Conservation (phyloP, 306 rosid species). For the Fagus sylvatica region DNA sequence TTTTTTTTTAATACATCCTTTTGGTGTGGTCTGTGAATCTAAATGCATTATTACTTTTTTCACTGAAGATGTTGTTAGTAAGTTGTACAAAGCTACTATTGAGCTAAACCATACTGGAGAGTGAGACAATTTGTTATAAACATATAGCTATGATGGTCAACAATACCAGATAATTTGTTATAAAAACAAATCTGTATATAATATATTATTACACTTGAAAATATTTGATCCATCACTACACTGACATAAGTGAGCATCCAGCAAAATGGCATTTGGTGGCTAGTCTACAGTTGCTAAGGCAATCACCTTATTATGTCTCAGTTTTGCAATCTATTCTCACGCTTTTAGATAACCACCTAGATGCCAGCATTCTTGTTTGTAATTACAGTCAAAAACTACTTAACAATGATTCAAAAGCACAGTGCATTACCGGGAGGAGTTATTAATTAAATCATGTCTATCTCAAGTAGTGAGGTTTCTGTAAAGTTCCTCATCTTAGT, state of each 20-base stretch:
- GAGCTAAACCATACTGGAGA: neutral
- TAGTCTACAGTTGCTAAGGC: neutral
- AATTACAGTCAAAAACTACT: neutral
- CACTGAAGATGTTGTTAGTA: neutral
- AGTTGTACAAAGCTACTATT: neutral
- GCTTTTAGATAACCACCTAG: neutral
- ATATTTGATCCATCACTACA: neutral
- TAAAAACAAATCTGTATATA: neutral
- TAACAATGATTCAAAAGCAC: neutral
- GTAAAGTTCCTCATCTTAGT: neutral
- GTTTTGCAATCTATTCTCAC: neutral
- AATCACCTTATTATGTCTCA: neutral
- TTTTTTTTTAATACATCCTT: neutral
- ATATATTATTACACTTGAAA: neutral
- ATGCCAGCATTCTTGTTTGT: neutral
- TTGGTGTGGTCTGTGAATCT: neutral
- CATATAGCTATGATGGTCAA: neutral
- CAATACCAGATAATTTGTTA: neutral
- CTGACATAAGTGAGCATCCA: neutral
- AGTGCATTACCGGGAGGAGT: neutral
- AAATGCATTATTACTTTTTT: neutral
- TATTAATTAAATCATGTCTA: neutral
- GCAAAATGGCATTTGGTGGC: neutral
- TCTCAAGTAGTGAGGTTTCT: neutral
- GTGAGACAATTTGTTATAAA: neutral